Percentiles rank a stretch among this genome's conserved stretches.
Evolutionary conservation across 176 grass and related monocot genomes (phyloP).

Genomic region (Zoysia japonica): DNA sequence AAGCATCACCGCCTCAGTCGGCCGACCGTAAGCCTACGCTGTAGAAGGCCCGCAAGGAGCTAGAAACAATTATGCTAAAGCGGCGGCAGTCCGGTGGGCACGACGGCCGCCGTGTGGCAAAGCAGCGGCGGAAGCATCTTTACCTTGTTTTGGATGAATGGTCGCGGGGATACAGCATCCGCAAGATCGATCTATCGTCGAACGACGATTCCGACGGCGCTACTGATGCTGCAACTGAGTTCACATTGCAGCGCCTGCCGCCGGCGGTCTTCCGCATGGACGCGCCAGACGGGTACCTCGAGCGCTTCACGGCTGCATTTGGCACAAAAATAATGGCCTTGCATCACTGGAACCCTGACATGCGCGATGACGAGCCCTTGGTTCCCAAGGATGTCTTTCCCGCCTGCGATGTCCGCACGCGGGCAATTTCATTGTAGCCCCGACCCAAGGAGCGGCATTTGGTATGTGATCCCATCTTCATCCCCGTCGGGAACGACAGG

Average conservation of each 20-base stretch:
- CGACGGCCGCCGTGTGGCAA: not conserved
- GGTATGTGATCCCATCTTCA: not conserved
- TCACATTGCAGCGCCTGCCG: not conserved
- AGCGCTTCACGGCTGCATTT: not conserved
- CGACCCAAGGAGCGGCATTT: not conserved
- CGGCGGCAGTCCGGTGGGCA: not conserved
- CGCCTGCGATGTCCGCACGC: not conserved
- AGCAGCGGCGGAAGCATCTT: not conserved
- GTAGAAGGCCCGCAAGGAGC: no score
- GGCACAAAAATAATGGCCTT: not conserved
- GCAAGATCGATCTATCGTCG: not conserved
- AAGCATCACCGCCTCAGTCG: no score
- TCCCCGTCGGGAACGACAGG: not conserved
- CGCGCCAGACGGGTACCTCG: not conserved
- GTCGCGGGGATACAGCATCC: not conserved
- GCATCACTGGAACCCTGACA: not conserved
- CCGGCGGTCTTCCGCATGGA: not conserved
- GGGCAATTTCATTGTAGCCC: not conserved
- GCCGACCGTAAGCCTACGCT: no score
- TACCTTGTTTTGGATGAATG: conserved; percentile 3
- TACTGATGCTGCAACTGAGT: no score
- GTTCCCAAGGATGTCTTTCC: not conserved
- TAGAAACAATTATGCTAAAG: no score
- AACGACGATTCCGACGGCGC: not conserved
- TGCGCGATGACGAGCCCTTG: not conserved